Base-by-base conservation (phyloP, 768 basidiomycete species). In the Amanita jacksonii region DNA sequence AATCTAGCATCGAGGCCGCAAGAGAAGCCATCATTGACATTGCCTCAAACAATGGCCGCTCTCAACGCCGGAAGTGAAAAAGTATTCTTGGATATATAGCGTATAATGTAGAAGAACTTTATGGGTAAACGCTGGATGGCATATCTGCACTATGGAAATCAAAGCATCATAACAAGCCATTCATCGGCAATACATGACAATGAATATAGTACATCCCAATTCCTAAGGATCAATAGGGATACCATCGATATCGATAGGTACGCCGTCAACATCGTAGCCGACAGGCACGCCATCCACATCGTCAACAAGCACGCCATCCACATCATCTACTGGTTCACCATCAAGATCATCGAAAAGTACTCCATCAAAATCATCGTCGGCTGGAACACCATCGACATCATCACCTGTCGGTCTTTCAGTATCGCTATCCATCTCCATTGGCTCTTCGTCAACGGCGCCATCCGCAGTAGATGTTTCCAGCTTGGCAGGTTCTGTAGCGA, bases 11-110 rank as follows among this genome's bases (percentile, higher is more conserved):
- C 41, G 57, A 71, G 44, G 68, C 72, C n/a, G 88, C 88, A 12
- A 90, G 79, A 62, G 77, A 82, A 25, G 81, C 82, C 19, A 86
- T 91, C 54, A 61, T 85, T 27, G 76, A 69, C 58, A 77, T 81
- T 61, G 65, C 32, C 24, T 59, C 73, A 10, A 66, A 61, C 47
- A 48, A 62, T 27, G 59, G 63, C 36, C 69, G 72, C 42, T 42
- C 54, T 35, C 61, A 57, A 20, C 69, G 70, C 56, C 70, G 69
- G 44, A 53, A 63, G 41, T 60, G n/a, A n/a, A 62, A 51, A 61
- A 47, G 54, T 53, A 55, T 52, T n/a, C n/a, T 38, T 45, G 30
- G 44, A 38, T 45, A 45, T 27, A 28, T 19, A 24, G 25, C 23
- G 24, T 19, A 45, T 23, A 45, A 38, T 38, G 36, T 27, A 38